Evolutionary conservation across 106 monocot genomes (phyloP), one percentile per base, ranked within the genome.

Genomic region (Apostasia ramifera): DNA sequence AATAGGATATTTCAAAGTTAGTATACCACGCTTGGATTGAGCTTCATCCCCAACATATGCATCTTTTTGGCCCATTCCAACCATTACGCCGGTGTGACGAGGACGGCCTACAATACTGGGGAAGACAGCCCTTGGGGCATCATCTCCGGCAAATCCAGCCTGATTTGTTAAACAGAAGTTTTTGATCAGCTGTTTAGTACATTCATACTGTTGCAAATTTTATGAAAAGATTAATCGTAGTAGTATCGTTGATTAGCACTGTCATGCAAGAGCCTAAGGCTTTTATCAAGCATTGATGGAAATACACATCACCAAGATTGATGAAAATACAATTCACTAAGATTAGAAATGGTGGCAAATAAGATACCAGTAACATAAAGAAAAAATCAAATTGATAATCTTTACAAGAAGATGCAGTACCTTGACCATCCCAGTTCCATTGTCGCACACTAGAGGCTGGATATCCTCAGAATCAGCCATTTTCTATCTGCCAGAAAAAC

Each of bases 101-200:
- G 79, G 79, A 44, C 79, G 26, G 0, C 26, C 26, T 26, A 26
- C 26, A 26, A 26, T 26, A 26, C 26, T 26, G 26, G 26, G 26
- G 67, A 80, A 80, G n/a, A 80, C 80, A 50, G 80, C 80, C 50
- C 74, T 74, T 15, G 80, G 80, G 68, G 80, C 80, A 65, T 80
- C 80, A 48, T 80, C 80, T 42, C 80, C 80, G 12, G 80, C 80
- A 57, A 80, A 80, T 64, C 80, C 80, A 14, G 80, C 80, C 80
- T 80, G 54, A 8, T 66, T 1, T 26, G 26, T 26, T 26, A 0
- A 26, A 26, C 26, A 26, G 26, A 26, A 26, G 26, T 26, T 26
- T 26, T 26, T 26, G 26, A 26, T 26, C 26, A 26, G 26, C 26
- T 26, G 26, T 26, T 26, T 26, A 26, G 26, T 0, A 26, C 26